Conservation (phyloP, 2,329 filamentous ascomycete genomes). For the Ceratocystis cacaofunesta region DNA sequence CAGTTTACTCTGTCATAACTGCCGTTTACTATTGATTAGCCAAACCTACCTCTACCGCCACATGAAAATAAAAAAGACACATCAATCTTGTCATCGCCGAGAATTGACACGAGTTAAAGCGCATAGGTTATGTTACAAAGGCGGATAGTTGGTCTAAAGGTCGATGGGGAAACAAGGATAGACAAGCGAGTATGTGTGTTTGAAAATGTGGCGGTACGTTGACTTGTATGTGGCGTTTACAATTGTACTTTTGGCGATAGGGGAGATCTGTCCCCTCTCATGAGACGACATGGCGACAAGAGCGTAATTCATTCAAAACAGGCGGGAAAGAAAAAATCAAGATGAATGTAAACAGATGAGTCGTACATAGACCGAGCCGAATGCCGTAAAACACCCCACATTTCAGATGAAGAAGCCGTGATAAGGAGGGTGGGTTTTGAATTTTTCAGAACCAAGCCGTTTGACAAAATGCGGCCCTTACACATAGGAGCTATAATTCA, state of each 20-base stretch:
- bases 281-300: neutral
- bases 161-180: neutral
- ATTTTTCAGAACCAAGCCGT: neutral
- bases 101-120: neutral
- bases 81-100: neutral
- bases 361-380: neutral
- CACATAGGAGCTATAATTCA: neutral
- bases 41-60: neutral
- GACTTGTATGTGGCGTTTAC: conserved; percentile 8
- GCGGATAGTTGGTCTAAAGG: neutral
- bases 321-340: neutral
- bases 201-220: conserved; percentile 6
- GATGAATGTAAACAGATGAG: neutral
- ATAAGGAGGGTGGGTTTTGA: neutral
- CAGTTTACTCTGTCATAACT: neutral
- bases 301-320: conserved; percentile 9
- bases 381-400: neutral
- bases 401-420: neutral
- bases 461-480: neutral
- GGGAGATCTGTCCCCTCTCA: neutral
- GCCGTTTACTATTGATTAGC: no score
- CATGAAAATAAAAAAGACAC: neutral
- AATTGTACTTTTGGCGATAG: neutral
- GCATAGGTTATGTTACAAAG: neutral
- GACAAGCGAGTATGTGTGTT: neutral